phyloP scores from a whole-genome alignment of 169 alveolate species.

The Eimeria necatrix region DNA sequence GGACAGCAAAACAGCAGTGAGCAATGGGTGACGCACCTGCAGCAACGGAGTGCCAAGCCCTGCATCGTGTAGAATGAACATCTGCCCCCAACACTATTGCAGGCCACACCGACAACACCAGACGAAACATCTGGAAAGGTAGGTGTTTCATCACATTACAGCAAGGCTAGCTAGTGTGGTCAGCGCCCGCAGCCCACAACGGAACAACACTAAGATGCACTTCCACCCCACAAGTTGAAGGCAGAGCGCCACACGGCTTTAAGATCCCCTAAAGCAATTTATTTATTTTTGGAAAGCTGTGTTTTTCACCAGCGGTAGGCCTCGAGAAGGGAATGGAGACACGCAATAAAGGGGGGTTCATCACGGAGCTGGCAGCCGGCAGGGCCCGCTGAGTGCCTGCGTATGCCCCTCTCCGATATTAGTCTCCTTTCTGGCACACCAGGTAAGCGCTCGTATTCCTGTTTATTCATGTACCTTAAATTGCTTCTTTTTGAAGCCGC shows the following conservation, averaged over 20 bases:
- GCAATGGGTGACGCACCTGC: no score
- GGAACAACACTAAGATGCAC: neutral
- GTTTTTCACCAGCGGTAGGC: neutral
- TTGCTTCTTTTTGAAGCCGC: neutral
- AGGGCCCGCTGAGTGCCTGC: conserved; percentile 51
- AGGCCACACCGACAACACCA: no score
- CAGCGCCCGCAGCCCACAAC: neutral
- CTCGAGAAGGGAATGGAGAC: neutral
- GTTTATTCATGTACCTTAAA: neutral
- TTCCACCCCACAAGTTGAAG: conserved; percentile 5
- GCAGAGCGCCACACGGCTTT: neutral
- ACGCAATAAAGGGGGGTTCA: neutral
- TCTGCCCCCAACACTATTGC: no score
- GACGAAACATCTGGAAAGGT: no score
- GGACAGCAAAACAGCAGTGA: no score
- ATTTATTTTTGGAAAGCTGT: neutral
- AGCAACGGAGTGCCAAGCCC: no score
- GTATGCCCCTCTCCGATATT: neutral
- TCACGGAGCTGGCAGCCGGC: conserved; percentile 9
- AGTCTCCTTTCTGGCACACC: neutral
- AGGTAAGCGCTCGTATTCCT: neutral
- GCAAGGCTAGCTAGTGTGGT: no score
- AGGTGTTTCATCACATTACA: no score
- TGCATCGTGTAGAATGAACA: no score
- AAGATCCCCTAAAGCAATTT: neutral